Evolutionary conservation across 2,329 filamentous ascomycete species (phyloP), one percentile per base, ranked within the genome.

Genomic region (Colletotrichum caudatum): DNA sequence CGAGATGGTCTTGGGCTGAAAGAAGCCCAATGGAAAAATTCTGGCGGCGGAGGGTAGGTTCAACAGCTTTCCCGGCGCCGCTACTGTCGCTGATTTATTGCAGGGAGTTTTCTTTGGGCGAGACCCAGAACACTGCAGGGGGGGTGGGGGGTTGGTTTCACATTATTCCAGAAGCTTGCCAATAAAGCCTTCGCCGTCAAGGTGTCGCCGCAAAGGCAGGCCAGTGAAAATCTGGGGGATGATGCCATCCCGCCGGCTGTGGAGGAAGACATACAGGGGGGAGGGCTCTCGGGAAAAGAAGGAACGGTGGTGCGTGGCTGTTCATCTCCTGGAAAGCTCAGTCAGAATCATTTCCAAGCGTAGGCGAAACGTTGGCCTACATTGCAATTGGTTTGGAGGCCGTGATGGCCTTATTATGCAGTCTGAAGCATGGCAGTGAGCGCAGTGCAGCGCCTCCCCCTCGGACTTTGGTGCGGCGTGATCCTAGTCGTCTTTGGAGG

Each of bases 71-170:
- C 39, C 50, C 20, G 41, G 8, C 16, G 29, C n/a, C 33, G 16
- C n/a, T 11, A 39, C 33, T 50, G 46, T 48, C 14, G 14, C 26
- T 39, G 46, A 35, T 51, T 26, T 51, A 18, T 29, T 18, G 33
- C 46, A 44, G n/a, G 46, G 14, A 18, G 5, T 29, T 35, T 62
- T 51, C 60, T 53, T 53, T 41, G 46, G 20, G 46, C 7, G 33
- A 53, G 48, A n/a, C 16, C 14, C 16, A 18, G 23, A 7, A 41
- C 29, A n/a, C 69, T 57, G 65, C 65, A 64, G 64, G 69, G 59
- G 69, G 23, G 69, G 69, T 65, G 58, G 59, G 23, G n/a, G n/a
- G n/a, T n/a, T n/a, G n/a, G 69, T 72, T 72, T 72, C 65, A 37
- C 41, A 56, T 18, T 69, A 69, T 72, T 69, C 62, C 59, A 72